A percentile compares a stretch with the other conserved stretches of the same genome.
Conservation (phyloP, 2,329 filamentous ascomycete species). For the Monosporascus sp. region DNA sequence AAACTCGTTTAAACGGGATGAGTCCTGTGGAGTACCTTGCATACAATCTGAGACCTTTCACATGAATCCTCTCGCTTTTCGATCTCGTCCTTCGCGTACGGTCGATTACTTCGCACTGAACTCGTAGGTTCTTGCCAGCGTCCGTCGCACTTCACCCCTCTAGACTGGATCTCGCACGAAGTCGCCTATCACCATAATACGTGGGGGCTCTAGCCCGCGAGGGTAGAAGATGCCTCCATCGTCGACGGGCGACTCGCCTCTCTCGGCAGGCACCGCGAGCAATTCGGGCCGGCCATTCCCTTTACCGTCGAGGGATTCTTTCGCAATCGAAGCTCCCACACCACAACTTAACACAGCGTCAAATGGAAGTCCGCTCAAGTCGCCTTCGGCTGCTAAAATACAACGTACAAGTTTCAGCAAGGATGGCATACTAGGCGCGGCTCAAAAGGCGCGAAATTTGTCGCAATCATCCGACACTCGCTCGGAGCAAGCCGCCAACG, state of each 20-base stretch:
- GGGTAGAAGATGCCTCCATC: slow-evolving; percentile 44
- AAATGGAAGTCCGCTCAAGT: slow-evolving; percentile 44
- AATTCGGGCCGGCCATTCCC: slow-evolving; percentile 36
- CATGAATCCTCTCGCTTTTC: background rate
- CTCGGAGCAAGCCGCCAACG: slow-evolving; percentile 37
- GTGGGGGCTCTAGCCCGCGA: slow-evolving; percentile 10
- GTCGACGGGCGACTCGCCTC: slow-evolving; percentile 48
- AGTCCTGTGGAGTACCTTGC: background rate
- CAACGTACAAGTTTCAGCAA: slow-evolving; percentile 48
- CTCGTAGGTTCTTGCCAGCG: background rate
- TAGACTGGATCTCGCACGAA: background rate
- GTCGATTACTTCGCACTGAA: background rate
- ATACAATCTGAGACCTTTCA: background rate
- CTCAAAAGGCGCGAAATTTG: slow-evolving; percentile 49
- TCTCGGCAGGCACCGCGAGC: slow-evolving; percentile 34
- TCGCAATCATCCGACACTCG: slow-evolving; percentile 50
- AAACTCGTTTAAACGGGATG: background rate
- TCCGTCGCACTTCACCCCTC: background rate
- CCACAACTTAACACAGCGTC: slow-evolving; percentile 36
- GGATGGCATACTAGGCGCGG: slow-evolving; percentile 48
- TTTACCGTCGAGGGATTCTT: slow-evolving; percentile 41
- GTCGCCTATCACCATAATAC: slow-evolving; percentile 1
- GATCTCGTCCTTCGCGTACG: background rate
- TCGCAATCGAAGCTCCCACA: slow-evolving; percentile 43
- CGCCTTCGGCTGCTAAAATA: slow-evolving; percentile 43